Evolutionary conservation across 1,284 basidiomycete species (phyloP).

Genomic region (Mrakiaceae sp.): DNA sequence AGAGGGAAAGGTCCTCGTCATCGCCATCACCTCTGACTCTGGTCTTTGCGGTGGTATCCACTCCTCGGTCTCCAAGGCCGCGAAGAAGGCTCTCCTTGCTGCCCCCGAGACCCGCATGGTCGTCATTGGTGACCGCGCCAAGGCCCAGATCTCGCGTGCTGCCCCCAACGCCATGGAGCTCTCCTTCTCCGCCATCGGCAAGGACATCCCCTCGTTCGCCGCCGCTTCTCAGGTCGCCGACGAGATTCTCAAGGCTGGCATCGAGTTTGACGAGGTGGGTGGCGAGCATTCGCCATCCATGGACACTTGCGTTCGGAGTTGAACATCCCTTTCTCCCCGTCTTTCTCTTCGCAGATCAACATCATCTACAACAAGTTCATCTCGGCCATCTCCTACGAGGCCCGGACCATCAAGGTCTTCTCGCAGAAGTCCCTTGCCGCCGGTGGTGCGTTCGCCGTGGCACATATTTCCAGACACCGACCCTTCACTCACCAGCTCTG

Average conservation of each 20-base stretch:
- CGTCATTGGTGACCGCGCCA: slow-evolving; percentile 95
- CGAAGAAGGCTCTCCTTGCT: slow-evolving; percentile 52
- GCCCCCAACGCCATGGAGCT: slow-evolving; percentile 60
- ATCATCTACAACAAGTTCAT: slow-evolving; percentile 94
- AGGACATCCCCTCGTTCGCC: slow-evolving; percentile 92
- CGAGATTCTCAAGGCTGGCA: slow-evolving; percentile 73
- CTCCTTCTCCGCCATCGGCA: slow-evolving; percentile 95
- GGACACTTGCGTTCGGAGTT: not conserved
- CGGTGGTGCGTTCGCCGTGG: slow-evolving; percentile 47
- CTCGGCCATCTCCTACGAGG: slow-evolving; percentile 86
- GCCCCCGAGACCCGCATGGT: slow-evolving; percentile 59
- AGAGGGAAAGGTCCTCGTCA: slow-evolving; percentile 64
- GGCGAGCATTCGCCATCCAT: not conserved
- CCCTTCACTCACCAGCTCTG: not conserved
- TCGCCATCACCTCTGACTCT: slow-evolving; percentile 95
- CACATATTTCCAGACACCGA: not conserved
- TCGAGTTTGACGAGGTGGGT: slow-evolving; percentile 69
- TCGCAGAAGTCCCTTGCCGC: slow-evolving; percentile 67
- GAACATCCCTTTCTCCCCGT: not conserved
- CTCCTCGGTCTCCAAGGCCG: slow-evolving; percentile 86
- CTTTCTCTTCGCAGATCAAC: slow-evolving; percentile 37
- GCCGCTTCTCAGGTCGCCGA: slow-evolving; percentile 92
- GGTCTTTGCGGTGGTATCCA: slow-evolving; percentile 99
- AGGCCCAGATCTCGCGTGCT: slow-evolving; percentile 72
- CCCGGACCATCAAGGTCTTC: slow-evolving; percentile 62